Evolutionary conservation across 1,139 yeast genomes (phyloP), one percentile per base, ranked within the genome.

Genomic region (Taphrina confusa): DNA sequence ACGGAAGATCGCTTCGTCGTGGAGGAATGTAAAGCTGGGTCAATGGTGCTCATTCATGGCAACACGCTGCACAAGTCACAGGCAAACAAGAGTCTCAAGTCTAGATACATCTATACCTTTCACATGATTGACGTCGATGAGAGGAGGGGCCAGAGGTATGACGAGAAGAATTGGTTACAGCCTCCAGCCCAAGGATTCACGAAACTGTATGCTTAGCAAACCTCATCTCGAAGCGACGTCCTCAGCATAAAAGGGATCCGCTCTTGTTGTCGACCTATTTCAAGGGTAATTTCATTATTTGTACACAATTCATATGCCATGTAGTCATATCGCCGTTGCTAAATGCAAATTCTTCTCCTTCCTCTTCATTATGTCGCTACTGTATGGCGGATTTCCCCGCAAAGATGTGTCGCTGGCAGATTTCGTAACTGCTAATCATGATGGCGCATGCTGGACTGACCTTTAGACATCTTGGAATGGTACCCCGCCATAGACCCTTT

Each of bases 401-500:
- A 18, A 42, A 42, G 5, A 42, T 42, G 33, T 42, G 47, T 42
- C 55, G 51, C 22, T 94, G 94, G 31, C 95, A 88, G 57, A 91
- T 77, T 71, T 92, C 98, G 72, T 92, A 92, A 46, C 95, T 86
- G 1, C 97, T 88, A 57, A 92, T 91, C 99, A 92, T 94, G 37
- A 92, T 92, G 1, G 98, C 98, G 79, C 98, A 92, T 11, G 97
- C 86, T 2, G 98, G 98, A 0, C 97, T 96, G 42, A 92, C 87
- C 70, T 92, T 92, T 71, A 91, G 75, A 8, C 92, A 81, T 65
- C 99, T 78, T 0, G 97, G 97, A 1, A 82, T 78, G 44, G 90
- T 75, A 0, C 98, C 98, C 39, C 88, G 87, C 70, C 85, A 91
- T 18, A 92, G 75, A 0, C 97, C 94, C 3, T 78, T 70, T 14